phyloP scores from a whole-genome alignment of 306 rosid species.

The Quercus suber region DNA sequence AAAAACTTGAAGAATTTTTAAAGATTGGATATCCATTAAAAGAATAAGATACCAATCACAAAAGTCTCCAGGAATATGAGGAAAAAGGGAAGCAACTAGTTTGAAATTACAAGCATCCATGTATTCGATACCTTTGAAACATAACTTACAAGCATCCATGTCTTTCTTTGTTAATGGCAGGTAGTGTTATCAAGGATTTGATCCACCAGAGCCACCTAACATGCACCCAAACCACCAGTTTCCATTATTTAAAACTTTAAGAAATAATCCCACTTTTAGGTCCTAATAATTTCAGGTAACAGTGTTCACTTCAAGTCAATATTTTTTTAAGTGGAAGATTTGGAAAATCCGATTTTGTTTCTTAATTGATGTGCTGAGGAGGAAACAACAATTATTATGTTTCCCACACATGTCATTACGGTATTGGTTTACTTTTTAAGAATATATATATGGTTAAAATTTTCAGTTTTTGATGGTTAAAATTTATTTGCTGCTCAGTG shows the following conservation, averaged over 20 bases:
- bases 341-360: conserved; percentile 25
- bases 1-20: background rate
- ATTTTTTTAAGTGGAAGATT: conserved; percentile 22
- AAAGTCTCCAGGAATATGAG: too few species aligned
- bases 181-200: conserved; percentile 23
- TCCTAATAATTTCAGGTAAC: background rate
- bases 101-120: too few species aligned
- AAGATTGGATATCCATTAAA: background rate
- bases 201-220: conserved; percentile 39
- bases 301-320: background rate
- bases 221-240: conserved; percentile 8
- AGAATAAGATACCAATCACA: background rate
- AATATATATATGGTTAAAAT: background rate
- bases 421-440: background rate
- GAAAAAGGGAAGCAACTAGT: too few species aligned
- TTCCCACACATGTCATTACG: conserved; percentile 9
- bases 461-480: background rate
- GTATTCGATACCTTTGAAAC: background rate
- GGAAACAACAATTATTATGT: conserved; percentile 42
- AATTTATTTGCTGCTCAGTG: background rate
- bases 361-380: conserved; percentile 20
- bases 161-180: conserved; percentile 8
- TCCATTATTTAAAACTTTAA: background rate
- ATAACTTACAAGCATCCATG: background rate
- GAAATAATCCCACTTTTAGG: background rate